Evolutionary conservation across 2,329 filamentous ascomycete genomes (phyloP), one percentile per base, ranked within the genome.

Genomic region (Aspergillus pseudoviridinutans): DNA sequence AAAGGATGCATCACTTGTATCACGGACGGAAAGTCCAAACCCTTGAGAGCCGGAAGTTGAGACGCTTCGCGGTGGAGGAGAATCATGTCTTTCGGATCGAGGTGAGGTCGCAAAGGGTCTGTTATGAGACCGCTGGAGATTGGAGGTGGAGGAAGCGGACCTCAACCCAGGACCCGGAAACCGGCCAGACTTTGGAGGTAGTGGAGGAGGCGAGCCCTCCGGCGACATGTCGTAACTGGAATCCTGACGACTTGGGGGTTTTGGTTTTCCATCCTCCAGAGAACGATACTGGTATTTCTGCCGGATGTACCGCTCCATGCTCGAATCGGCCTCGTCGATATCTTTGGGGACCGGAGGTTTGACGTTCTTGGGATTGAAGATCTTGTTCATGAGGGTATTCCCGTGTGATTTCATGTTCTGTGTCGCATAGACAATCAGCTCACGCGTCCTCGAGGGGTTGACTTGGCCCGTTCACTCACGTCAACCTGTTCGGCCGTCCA

Each of bases 401-500:
- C 94, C 94, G 67, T 91, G 88, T 69, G 88, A 89, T 78, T 90
- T 94, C 94, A 99, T 99, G 70, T 88, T 93, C 91, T 97, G 50
- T 24, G 24, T 49, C 41, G 27, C 28, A 20, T 28, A 24, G 68
- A 86, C 87, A 74, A 89, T 92, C 91, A 97, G 96, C 70, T 87
- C 90, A 88, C 93, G 67, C 28, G 55, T 41, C 17, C 58, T 49
- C 27, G 24, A 49, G 10, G 3, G 22, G 1, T 24, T 28, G 51
- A 53, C 29, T 49, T 41, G 20, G 6, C 22, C 25, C 12, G 46
- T 50, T 38, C 58, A 76, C 84, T 77, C 80, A 96, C 92, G 78
- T 99, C 94, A 62, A 99, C 92, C 78, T 99, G 94, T 60, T 97
- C 94, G 69, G 88, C 88, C 51, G 90, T 87, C 94, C 94, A 99